phyloP scores from a whole-genome alignment of 139 green algal species.

The Volvox africanus region DNA sequence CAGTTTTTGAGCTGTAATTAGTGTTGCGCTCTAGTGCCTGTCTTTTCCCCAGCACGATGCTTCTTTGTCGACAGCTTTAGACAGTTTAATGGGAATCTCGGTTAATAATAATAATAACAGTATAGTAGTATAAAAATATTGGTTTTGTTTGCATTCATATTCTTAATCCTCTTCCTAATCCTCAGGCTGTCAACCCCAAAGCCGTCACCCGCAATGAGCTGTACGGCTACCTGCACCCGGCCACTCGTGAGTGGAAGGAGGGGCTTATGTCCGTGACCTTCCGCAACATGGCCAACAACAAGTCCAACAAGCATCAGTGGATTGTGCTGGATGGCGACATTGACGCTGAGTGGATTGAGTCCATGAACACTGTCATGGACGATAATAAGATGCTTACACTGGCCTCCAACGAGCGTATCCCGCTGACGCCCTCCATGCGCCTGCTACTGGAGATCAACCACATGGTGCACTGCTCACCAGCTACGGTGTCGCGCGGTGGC shows the following conservation, averaged over 20 bases:
- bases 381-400: constrained; percentile 91
- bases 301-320: constrained; percentile 90
- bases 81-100: constrained; percentile 87
- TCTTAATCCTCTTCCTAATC: too few species aligned
- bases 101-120: constrained; percentile 88
- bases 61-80: too few species aligned
- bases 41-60: too few species aligned
- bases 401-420: constrained; percentile 91
- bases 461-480: constrained; percentile 86
- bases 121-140: constrained; percentile 58
- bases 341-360: constrained; percentile 93
- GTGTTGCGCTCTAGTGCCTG: too few species aligned
- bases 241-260: constrained; percentile 93
- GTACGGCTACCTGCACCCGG: constrained; percentile 82
- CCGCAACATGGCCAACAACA: constrained; percentile 88
- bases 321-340: constrained; percentile 90
- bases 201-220: constrained; percentile 88
- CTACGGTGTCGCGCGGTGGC: constrained; percentile 86
- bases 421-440: constrained; percentile 88
- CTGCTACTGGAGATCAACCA: constrained; percentile 90
- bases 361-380: constrained; percentile 93
- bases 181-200: constrained; percentile 91
- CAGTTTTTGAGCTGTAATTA: too few species aligned
- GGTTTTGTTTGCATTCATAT: too few species aligned
- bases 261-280: constrained; percentile 89